Evolutionary conservation across 1,284 basidiomycete species (phyloP), one percentile per base, ranked within the genome.

Genomic region (Fomitiporia mediterranea): DNA sequence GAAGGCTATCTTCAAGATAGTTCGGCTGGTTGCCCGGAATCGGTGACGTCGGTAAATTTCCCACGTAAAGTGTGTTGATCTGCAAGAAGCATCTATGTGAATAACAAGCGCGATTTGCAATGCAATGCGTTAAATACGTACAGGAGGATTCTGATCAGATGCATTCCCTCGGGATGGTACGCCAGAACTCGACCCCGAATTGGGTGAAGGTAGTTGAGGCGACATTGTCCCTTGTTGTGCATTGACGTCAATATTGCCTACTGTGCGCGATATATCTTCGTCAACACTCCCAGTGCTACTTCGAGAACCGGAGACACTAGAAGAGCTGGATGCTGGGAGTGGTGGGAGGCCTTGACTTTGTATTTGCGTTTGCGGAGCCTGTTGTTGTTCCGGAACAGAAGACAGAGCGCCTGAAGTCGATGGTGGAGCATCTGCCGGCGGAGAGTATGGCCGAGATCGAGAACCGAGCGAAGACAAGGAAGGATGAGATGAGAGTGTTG

Each of bases 51-150:
- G 94, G 94, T 53, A 98, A 72, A 66, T 96, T 96, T 46, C 94
- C 94, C 8, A 98, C 93, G 66, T 97, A 98, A 13, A 98, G 78
- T 2, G 94, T 97, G 67, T 95, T 96, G 72, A 94, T 94, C 80
- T 89, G 62, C 0, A 63, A 43, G 30, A 32, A 49, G 25, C 46
- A 59, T 49, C 46, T 13, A 27, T 8, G 46, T 56, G 35, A 60
- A 58, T 28, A 50, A 35, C 43, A 6, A 13, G 17, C 44, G 9
- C 27, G 44, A 21, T 23, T 30, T 37, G 30, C 43, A 37, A 7
- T 53, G 60, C 34, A 35, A 15, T 15, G 54, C 37, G 70, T 42
- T 21, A 32, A 25, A 51, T 38, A 71, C 84, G 66, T 68, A 87
- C 85, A 4, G 92, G 91, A 65, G 91, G 91, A 69, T 94, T 94